phyloP scores from a whole-genome alignment of 2,329 filamentous ascomycete species.

The Pseudogymnoascus sp. region DNA sequence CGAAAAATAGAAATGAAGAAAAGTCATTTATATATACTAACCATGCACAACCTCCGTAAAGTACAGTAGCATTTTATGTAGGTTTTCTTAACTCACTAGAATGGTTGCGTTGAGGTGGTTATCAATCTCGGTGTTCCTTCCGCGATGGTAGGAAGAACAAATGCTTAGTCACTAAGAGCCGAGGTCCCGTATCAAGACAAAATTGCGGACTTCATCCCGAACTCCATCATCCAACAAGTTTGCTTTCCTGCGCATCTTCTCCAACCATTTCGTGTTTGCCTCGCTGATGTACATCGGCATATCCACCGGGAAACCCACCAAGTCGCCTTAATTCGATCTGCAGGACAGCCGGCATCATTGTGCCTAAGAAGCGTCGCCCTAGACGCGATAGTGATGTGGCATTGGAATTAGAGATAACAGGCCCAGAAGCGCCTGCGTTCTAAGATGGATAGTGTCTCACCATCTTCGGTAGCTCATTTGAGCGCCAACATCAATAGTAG shows the following conservation, averaged over 20 bases:
- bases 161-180: background rate
- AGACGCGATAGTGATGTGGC: background rate
- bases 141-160: background rate
- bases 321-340: background rate
- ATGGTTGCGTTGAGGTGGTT: background rate
- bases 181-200: background rate
- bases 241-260: background rate
- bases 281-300: background rate
- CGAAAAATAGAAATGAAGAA: background rate
- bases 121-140: background rate
- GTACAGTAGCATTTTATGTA: background rate
- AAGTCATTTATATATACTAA: background rate
- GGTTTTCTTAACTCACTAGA: background rate
- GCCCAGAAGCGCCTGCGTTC: background rate
- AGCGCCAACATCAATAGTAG: background rate
- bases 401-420: background rate
- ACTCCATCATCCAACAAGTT: background rate
- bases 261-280: background rate
- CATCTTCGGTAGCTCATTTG: background rate
- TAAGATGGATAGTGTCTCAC: background rate
- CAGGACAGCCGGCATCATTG: background rate
- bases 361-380: background rate
- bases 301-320: background rate
- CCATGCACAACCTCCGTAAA: background rate
- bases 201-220: background rate